Base-by-base conservation (phyloP, 768 basidiomycete species). In the Suillus hirtellus region DNA sequence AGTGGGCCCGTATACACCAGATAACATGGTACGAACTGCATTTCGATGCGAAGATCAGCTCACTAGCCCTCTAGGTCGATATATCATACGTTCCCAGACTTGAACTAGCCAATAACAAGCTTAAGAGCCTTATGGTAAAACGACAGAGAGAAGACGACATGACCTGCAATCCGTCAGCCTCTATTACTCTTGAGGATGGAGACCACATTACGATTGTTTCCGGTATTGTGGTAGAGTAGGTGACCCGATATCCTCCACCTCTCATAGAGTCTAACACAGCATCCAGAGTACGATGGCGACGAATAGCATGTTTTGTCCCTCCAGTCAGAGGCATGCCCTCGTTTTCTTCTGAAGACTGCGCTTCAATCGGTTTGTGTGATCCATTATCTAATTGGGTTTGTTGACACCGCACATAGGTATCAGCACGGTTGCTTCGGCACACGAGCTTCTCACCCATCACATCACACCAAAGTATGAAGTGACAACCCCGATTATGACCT, bases 391-490 rank as follows among this genome's bases (percentile, higher is more conserved):
- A 44, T 14, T 34, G n/a, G 3, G 17, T 35, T 58, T 35, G 4
- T 31, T 60, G 40, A 65, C 58, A 61, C 1, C 46, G 43, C 14
- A 35, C 50, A 0, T 70, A 88, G 91, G 89, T 1, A 79, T 92
- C 49, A 81, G 84, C 55, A 63, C 89, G 24, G 77, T 85, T 0
- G 77, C 81, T 31, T 79, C 76, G 3, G 79, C 79, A 0, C 73
- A 76, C 46, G 67, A 78, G 0, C 76, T 81, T 24, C 78, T 85
- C 17, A 92, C 89, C 0, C 89, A 93, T 65, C 88, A 92, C 70
- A 78, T 92, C 59, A 79, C 80, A 4, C 67, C 84, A 4, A 80
- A 79, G 24, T 85, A 82, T 61, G 70, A 78, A 4, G 76, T 85
- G n/a, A 82, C 79, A 9, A 74, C 85, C 0, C 64, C 79, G 0